phyloP scores from a whole-genome alignment of 2,329 filamentous ascomycete species.

The Aureobasidium sp. region DNA sequence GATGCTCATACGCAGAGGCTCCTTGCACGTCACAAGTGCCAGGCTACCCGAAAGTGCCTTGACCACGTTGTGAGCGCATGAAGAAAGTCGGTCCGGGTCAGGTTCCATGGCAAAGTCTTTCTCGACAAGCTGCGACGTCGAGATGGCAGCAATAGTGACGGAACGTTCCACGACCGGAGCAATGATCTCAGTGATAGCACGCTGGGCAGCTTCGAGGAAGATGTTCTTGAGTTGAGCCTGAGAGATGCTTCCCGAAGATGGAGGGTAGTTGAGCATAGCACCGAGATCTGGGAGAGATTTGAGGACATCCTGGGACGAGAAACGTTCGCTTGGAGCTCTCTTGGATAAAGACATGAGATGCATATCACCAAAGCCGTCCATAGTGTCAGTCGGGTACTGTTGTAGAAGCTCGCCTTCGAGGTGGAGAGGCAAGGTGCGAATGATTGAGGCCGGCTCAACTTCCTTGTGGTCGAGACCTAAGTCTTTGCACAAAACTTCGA shows the following conservation, averaged over 20 bases:
- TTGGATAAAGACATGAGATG: conserved; percentile 60
- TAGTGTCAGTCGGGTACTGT: conserved; percentile 38
- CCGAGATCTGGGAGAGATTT: conserved; percentile 79
- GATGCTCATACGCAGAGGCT: conserved; percentile 91
- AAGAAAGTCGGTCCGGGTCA: conserved; percentile 78
- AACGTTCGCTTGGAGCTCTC: conserved; percentile 57
- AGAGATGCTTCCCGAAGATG: conserved; percentile 66
- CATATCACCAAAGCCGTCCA: conserved; percentile 75
- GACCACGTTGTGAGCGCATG: conserved; percentile 86
- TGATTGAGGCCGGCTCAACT: conserved; percentile 79
- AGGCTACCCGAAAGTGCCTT: conserved; percentile 90
- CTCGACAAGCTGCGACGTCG: conserved; percentile 86
- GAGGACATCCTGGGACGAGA: conserved; percentile 71
- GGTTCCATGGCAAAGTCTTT: conserved; percentile 95
- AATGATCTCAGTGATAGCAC: conserved; percentile 92
- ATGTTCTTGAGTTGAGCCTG: conserved; percentile 61
- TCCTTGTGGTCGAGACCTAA: conserved; percentile 86
- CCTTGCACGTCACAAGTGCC: conserved; percentile 95
- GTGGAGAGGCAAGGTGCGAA: conserved; percentile 44
- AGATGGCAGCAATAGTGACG: conserved; percentile 95
- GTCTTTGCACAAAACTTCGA: conserved; percentile 93
- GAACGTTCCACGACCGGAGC: conserved; percentile 95
- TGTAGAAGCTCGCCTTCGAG: conserved; percentile 26
- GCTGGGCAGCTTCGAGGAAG: conserved; percentile 76
- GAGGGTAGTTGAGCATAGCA: conserved; percentile 70